phyloP scores from a whole-genome alignment of 2,329 filamentous ascomycete species.

The Hymenoscyphus scutula region DNA sequence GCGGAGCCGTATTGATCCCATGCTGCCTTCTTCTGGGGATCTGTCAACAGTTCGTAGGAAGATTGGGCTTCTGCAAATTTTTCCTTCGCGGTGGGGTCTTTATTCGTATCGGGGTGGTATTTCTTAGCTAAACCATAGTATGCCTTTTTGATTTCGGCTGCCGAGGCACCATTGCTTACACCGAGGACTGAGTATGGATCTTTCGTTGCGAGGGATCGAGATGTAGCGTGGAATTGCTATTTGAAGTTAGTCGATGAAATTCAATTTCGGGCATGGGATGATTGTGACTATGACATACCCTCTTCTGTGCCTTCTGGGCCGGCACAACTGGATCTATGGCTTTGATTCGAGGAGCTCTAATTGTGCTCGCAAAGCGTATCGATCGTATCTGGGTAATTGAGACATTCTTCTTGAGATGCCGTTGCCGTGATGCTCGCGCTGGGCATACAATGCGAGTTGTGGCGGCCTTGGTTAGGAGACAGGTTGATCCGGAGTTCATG shows the following conservation, averaged over 20 bases:
- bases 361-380: constrained; percentile 18
- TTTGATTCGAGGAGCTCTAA: constrained; percentile 14
- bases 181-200: constrained; percentile 89
- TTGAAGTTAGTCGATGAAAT: constrained; percentile 10
- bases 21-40: constrained; percentile 87
- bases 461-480: constrained; percentile 34
- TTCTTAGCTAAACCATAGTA: constrained; percentile 98
- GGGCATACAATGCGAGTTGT: constrained; percentile 32
- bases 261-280: neutral
- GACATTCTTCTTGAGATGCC: constrained; percentile 20
- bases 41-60: constrained; percentile 90
- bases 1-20: constrained; percentile 88
- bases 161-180: constrained; percentile 75
- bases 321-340: constrained; percentile 3
- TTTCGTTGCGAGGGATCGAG: constrained; percentile 42
- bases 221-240: constrained; percentile 35
- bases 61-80: constrained; percentile 91
- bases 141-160: constrained; percentile 92
- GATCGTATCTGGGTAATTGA: constrained; percentile 25
- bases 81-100: constrained; percentile 89
- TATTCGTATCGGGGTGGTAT: constrained; percentile 97
- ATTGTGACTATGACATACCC: constrained; percentile 26
- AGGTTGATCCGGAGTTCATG: constrained; percentile 36
- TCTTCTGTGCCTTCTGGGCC: constrained; percentile 18
- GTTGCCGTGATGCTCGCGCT: constrained; percentile 27